These are phyloP conservation scores for Oryza meyeriana DNA, from an alignment of 176 grass and related monocot species.

Conservation along the genomic window DNA sequence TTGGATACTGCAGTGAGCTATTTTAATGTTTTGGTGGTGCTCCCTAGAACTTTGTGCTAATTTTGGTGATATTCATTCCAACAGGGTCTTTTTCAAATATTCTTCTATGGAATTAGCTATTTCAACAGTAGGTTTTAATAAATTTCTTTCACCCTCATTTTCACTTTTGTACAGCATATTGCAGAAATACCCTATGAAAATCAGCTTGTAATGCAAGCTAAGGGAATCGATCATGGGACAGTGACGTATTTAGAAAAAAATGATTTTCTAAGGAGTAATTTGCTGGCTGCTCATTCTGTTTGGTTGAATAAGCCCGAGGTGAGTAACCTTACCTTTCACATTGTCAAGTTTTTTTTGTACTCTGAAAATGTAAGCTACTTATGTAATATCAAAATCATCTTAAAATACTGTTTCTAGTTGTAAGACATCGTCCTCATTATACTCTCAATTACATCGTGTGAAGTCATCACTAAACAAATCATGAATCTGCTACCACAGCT, in stretches of 20 bases:
- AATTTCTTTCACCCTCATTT: not conserved
- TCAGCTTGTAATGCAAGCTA: constrained; percentile 57
- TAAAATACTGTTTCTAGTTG: constrained; percentile 3
- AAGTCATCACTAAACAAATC: not conserved
- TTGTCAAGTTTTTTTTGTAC: not conserved
- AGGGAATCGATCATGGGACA: constrained; percentile 84
- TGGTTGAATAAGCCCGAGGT: constrained; percentile 86
- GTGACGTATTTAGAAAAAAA: constrained; percentile 95
- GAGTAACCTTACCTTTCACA: constrained; percentile 27
- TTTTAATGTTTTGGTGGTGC: not conserved
- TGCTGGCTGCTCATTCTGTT: constrained; percentile 86
- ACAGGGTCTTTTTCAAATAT: not conserved
- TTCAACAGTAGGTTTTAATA: not conserved
- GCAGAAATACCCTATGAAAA: constrained; percentile 97
- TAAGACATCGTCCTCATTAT: not conserved
- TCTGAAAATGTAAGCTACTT: not conserved
- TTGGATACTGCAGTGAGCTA: not conserved
- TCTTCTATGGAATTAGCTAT: not conserved
- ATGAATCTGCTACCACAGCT: not conserved
- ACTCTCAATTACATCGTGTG: not conserved
- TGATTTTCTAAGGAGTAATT: constrained; percentile 73
- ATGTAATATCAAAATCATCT: not conserved
- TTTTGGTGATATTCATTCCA: not conserved
- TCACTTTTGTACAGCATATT: constrained; percentile 62
- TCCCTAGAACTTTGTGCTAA: constrained; percentile 5